These are phyloP conservation scores for Lentinula raphanica DNA, from an alignment of 768 basidiomycete genomes.

Conservation along the genomic window DNA sequence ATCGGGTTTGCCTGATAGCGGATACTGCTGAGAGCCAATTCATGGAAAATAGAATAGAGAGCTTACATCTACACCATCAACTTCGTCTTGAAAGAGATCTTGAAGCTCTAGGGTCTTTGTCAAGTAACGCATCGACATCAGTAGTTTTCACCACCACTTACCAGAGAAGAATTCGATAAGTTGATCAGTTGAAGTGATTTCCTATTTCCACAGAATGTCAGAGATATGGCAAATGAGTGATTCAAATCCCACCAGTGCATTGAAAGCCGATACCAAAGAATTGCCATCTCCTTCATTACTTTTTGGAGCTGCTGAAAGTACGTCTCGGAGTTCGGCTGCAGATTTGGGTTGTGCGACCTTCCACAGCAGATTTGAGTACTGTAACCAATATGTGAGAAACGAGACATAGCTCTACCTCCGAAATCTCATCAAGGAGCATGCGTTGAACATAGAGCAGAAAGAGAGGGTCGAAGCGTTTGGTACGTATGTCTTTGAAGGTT, in stretches of 20 bases:
- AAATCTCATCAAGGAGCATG: conserved; percentile 61
- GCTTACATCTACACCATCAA: conserved; percentile 29
- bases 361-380: conserved; percentile 51
- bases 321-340: conserved; percentile 42
- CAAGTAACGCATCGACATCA: background rate
- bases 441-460: conserved; percentile 65
- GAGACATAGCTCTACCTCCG: conserved; percentile 47
- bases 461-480: conserved; percentile 45
- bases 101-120: conserved; percentile 40
- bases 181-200: conserved; percentile 50
- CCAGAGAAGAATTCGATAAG: conserved; percentile 60
- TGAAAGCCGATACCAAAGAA: conserved; percentile 6
- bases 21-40: background rate
- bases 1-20: background rate
- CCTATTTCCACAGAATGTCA: conserved; percentile 10
- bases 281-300: conserved; percentile 22
- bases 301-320: conserved; percentile 40
- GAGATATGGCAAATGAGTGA: background rate
- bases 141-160: conserved; percentile 17
- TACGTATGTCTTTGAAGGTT: conserved; percentile 54
- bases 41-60: conserved; percentile 3
- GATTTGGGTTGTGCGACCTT: conserved; percentile 64
- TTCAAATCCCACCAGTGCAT: background rate
- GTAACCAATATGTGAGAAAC: conserved; percentile 43
- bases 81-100: conserved; percentile 54